phyloP scores from a whole-genome alignment of 768 basidiomycete genomes.

The Hortiboletus flavorubellus region DNA sequence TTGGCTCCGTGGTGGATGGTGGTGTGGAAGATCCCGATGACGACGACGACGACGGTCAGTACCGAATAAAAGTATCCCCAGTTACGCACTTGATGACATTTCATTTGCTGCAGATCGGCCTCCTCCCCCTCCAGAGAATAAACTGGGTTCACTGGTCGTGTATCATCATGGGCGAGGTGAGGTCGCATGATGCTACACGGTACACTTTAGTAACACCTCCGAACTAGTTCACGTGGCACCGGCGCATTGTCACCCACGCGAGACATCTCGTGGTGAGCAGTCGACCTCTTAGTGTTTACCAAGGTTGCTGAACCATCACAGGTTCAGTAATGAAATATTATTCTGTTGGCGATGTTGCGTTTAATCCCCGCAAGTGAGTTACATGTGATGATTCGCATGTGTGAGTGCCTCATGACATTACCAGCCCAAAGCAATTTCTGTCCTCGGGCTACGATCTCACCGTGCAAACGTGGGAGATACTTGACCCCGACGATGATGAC shows the following conservation, averaged over 20 bases:
- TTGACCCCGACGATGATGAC: conserved; percentile 18
- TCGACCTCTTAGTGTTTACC: no score
- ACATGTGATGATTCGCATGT: background rate
- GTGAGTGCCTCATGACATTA: conserved; percentile 4
- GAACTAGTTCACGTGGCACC: conserved; percentile 17
- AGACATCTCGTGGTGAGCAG: conserved; percentile 19
- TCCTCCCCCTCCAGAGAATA: conserved; percentile 45
- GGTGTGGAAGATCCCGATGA: conserved; percentile 39
- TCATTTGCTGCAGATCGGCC: conserved; percentile 10
- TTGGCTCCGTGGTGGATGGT: conserved; percentile 45
- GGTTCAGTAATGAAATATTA: conserved; percentile 42
- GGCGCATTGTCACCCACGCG: conserved; percentile 19
- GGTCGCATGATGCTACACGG: background rate
- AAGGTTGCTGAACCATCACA: background rate
- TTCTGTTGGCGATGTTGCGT: conserved; percentile 52
- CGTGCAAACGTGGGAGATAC: conserved; percentile 42
- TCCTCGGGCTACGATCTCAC: conserved; percentile 48
- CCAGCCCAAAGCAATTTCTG: conserved; percentile 39
- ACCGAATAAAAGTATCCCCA: conserved; percentile 15
- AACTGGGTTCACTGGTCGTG: conserved; percentile 44
- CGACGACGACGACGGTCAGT: conserved; percentile 21
- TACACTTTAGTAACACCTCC: background rate
- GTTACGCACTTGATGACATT: background rate
- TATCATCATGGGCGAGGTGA: conserved; percentile 33
- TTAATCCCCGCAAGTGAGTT: conserved; percentile 47